A percentile compares a stretch with the other conserved stretches of the same genome.
Evolutionary conservation across 371 early-diverging fungal species (phyloP).

Genomic region (Mucor plumbeus): DNA sequence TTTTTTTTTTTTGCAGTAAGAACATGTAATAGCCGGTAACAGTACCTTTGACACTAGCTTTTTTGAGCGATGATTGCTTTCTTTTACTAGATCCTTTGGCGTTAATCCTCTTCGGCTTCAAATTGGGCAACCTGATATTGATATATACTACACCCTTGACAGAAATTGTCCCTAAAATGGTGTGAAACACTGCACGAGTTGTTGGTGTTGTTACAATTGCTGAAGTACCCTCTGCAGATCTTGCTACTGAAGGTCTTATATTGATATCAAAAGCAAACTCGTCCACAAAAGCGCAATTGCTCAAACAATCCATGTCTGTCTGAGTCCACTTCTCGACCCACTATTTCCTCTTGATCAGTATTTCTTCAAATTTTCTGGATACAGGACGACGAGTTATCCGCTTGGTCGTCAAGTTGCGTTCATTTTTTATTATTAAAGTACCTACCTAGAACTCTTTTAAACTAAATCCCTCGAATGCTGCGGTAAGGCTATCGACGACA

Average conservation of each 20-base stretch:
- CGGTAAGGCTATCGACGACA: conserved; percentile 16
- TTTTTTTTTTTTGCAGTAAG: no score
- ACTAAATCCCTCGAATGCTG: conserved; percentile 9
- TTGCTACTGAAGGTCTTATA: conserved; percentile 19
- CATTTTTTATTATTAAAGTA: conserved; percentile 18
- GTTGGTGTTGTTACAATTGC: conserved; percentile 22
- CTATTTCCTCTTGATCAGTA: conserved; percentile 1
- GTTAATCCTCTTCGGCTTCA: no score
- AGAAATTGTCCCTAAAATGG: conserved; percentile 23
- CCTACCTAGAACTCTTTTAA: conserved; percentile 14
- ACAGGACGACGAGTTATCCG: conserved; percentile 2
- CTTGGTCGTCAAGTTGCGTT: conserved; percentile 21
- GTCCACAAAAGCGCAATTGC: conserved; percentile 28
- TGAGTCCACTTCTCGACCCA: conserved; percentile 13
- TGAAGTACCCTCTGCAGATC: conserved; percentile 28
- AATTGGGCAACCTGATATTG: not conserved
- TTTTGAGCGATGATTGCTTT: no score
- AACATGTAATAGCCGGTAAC: no score
- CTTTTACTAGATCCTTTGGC: no score
- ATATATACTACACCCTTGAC: conserved; percentile 15
- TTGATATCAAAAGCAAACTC: conserved; percentile 30
- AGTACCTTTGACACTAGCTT: no score
- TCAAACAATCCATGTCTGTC: conserved; percentile 22
- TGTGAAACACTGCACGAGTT: conserved; percentile 13
- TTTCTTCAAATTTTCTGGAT: conserved; percentile 13